Conservation (phyloP, 1,284 basidiomycete genomes). For the Ceratobasidium sp. region DNA sequence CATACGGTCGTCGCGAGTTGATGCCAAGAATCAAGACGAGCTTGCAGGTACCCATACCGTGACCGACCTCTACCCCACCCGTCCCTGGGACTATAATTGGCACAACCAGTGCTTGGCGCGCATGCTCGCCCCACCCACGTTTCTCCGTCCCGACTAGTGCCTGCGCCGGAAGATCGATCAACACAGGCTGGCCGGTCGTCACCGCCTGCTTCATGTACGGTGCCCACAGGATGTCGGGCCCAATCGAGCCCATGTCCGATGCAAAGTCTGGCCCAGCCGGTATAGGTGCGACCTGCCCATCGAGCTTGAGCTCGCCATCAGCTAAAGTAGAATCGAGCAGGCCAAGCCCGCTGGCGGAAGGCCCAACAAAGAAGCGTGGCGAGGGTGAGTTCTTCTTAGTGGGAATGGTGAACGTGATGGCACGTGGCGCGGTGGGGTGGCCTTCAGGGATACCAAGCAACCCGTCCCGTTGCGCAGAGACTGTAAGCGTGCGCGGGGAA, state of each 20-base stretch:
- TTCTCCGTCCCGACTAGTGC: constrained; percentile 33
- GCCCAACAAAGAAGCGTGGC: constrained; percentile 25
- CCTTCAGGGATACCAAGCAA: constrained; percentile 43
- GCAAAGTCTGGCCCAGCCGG: constrained; percentile 22
- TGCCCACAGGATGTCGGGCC: constrained; percentile 6
- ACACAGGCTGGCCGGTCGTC: constrained; percentile 36
- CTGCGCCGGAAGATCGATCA: background rate
- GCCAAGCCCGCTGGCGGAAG: background rate
- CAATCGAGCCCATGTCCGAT: background rate
- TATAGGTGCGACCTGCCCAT: constrained; percentile 24
- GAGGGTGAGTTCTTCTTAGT: constrained; percentile 22
- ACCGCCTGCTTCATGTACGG: constrained; percentile 23
- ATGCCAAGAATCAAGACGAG: constrained; percentile 45
- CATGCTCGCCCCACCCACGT: constrained; percentile 30
- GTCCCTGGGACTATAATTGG: constrained; percentile 25
- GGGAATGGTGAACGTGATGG: constrained; percentile 22
- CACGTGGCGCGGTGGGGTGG: constrained; percentile 39
- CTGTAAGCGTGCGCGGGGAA: constrained; percentile 19
- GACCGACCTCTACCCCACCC: constrained; percentile 43
- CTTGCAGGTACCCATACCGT: constrained; percentile 33
- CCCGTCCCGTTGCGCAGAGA: constrained; percentile 38
- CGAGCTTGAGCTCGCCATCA: constrained; percentile 8
- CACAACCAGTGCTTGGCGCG: constrained; percentile 40
- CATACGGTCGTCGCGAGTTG: constrained; percentile 46
- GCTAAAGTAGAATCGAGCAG: background rate